A percentile compares a stretch with the other conserved stretches of the same genome.
phyloP scores from a whole-genome alignment of 345 rosid species.

The Eutrema japonicum region DNA sequence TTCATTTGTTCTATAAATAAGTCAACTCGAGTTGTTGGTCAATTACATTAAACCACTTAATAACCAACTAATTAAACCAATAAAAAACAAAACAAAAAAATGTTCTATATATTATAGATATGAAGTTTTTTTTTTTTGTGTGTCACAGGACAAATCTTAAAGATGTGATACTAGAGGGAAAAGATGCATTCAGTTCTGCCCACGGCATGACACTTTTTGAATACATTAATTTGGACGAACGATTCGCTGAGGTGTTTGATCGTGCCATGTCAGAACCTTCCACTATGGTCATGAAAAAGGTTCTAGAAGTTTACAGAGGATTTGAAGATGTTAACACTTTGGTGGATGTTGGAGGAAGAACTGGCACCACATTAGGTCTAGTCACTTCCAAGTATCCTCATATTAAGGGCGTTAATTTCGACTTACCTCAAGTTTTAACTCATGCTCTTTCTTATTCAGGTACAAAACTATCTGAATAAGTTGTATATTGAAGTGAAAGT shows the following conservation, averaged over 20 bases:
- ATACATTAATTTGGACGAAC: conserved; percentile 47
- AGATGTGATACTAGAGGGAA: conserved; percentile 59
- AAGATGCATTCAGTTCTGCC: conserved; percentile 57
- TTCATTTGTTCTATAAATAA: too few relatives aligned
- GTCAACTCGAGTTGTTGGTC: too few relatives aligned
- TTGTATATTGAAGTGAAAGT: neutral
- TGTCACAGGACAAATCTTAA: conserved; percentile 47
- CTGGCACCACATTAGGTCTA: conserved; percentile 49
- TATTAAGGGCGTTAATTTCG: conserved; percentile 55
- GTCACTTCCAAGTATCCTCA: conserved; percentile 57
- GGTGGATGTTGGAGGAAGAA: conserved; percentile 75
- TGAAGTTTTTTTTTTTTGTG: neutral
- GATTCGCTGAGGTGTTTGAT: conserved; percentile 53
- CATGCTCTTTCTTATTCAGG: conserved; percentile 42
- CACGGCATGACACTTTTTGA: conserved; percentile 59
- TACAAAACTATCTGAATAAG: neutral
- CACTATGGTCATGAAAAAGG: conserved; percentile 47
- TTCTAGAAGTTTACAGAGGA: conserved; percentile 58
- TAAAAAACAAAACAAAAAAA: too few relatives aligned
- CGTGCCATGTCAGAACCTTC: conserved; percentile 55
- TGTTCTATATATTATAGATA: neutral
- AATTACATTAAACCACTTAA: neutral
- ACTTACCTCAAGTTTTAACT: conserved; percentile 39
- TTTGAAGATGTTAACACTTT: conserved; percentile 50
- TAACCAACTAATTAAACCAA: neutral